phyloP scores from a whole-genome alignment of 345 rosid genomes.

The Erodium maritimum region DNA sequence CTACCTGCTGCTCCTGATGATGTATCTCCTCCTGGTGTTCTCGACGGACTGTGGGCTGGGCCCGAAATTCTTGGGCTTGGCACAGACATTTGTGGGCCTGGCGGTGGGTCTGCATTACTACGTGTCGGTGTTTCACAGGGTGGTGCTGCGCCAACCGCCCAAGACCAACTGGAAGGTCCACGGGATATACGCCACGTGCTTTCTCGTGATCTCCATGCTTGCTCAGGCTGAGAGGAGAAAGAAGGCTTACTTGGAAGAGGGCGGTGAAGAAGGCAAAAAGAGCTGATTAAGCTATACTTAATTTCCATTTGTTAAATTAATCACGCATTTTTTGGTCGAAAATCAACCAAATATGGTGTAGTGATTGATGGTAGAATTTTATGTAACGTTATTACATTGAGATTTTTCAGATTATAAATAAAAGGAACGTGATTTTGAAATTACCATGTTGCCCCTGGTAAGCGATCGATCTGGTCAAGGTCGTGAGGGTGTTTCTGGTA shows the following conservation, averaged over 20 bases:
- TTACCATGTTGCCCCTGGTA: too few species aligned
- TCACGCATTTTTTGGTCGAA: not conserved
- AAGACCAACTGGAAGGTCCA: slow-evolving; percentile 86
- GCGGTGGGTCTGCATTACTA: slow-evolving; percentile 84
- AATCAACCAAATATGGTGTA: not conserved
- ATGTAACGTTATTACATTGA: too few species aligned
- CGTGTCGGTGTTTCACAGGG: slow-evolving; percentile 78
- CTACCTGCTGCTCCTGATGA: slow-evolving; percentile 59
- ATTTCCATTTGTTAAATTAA: not conserved
- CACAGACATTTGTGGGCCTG: slow-evolving; percentile 58
- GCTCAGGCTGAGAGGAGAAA: slow-evolving; percentile 70
- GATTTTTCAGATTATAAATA: too few species aligned
- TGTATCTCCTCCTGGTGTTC: slow-evolving; percentile 71
- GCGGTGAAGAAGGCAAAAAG: slow-evolving; percentile 91
- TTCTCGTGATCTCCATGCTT: slow-evolving; percentile 53
- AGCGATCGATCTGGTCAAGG: too few species aligned
- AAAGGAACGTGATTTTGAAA: too few species aligned
- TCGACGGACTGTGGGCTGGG: slow-evolving; percentile 57
- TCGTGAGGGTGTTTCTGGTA: too few species aligned
- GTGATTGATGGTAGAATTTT: too few species aligned
- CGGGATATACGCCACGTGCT: slow-evolving; percentile 86
- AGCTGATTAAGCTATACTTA: slow-evolving; percentile 18
- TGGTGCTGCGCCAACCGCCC: slow-evolving; percentile 72
- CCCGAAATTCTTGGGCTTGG: slow-evolving; percentile 49
- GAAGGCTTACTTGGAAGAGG: slow-evolving; percentile 84